Evolutionary conservation across 2,329 filamentous ascomycete genomes (phyloP).

Genomic region (Ascochyta rabiei): DNA sequence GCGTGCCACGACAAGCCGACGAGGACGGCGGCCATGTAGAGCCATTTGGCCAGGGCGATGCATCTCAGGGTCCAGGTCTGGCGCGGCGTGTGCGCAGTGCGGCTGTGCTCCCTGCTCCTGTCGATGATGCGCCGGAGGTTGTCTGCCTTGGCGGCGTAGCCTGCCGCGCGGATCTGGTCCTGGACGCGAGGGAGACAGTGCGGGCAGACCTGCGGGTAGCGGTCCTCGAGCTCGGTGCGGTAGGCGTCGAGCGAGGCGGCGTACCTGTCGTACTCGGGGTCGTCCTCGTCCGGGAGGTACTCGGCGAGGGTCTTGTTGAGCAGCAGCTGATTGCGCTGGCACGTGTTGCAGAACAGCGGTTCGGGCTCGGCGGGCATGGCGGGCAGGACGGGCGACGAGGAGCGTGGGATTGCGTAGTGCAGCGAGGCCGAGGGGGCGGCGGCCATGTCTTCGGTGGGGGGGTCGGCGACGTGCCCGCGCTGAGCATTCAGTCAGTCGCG

Average conservation of each 20-base stretch:
- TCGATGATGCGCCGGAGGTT: constrained; percentile 77
- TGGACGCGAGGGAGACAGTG: constrained; percentile 78
- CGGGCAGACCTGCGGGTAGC: constrained; percentile 88
- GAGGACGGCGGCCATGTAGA: constrained; percentile 50
- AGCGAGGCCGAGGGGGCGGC: constrained; percentile 25
- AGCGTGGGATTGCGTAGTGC: constrained; percentile 33
- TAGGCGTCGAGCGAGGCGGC: constrained; percentile 74
- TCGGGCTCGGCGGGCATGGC: constrained; percentile 33
- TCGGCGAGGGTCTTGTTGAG: constrained; percentile 77
- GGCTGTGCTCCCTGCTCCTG: constrained; percentile 49
- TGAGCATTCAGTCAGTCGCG: constrained; percentile 46
- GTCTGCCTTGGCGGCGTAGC: constrained; percentile 84
- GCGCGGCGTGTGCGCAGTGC: constrained; percentile 39
- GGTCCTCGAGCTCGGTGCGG: constrained; percentile 73
- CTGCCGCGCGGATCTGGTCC: constrained; percentile 70
- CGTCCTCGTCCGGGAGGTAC: constrained; percentile 71
- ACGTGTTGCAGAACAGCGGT: constrained; percentile 72
- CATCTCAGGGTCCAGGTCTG: constrained; percentile 52
- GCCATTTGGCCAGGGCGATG: constrained; percentile 53
- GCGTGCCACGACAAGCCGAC: constrained; percentile 46
- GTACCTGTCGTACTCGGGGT: constrained; percentile 72
- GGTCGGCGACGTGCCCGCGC: constrained; percentile 89
- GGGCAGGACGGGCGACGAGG: constrained; percentile 30
- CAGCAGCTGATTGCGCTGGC: constrained; percentile 86
- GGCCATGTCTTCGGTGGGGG: constrained; percentile 63